Base-by-base conservation (phyloP, 2,329 filamentous ascomycete species). In the Penicillium sp. region DNA sequence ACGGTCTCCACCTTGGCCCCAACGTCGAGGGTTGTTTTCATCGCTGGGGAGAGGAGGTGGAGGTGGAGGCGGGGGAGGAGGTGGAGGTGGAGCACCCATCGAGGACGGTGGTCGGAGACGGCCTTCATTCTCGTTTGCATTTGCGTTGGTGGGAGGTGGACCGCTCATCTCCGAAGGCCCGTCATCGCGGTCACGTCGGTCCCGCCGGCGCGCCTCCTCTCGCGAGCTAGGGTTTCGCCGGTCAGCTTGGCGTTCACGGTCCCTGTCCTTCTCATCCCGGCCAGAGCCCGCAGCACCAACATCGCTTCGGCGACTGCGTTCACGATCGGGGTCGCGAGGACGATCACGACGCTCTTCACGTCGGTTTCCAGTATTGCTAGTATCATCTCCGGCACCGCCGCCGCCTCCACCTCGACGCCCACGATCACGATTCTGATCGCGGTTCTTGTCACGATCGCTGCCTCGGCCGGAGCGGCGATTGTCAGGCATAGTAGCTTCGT, bases 291-390 rank as follows among this genome's bases (percentile, higher is more conserved):
- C 60, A n/a, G 59, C 58, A 10, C 66, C 67, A 31, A 62, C 67
- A 58, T 75, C 73, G 43, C 71, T 72, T 48, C 74, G 65, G 22
- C 75, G 75, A 48, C 63, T 72, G 38, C 72, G 73, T 43, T 77
- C 75, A 38, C 74, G 72, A 45, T 74, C 71, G 45, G 63, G 65
- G 42, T 72, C 70, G 42, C 67, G 69, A 38, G 64, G 63, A 20
- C 76, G 75, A 28, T 76, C 75, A 43, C 74, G 71, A 35, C 70
- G 65, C 4, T 78, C 74, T 51, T 78, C 76, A 38, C 74, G 74
- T 56, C 74, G 73, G 47, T 59, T 69, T 34, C 68, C 67, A 8
- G 66, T 61, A 45, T 60, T 65, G 38, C 63, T 65, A 3, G 73
- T 68, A 1, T 77, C 73, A 28, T 68, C 72, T 3, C 64, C 69